These are phyloP conservation scores for Syncephalastrum contaminatum DNA, from an alignment of 371 early-diverging fungal genomes.

Conservation along the genomic window DNA sequence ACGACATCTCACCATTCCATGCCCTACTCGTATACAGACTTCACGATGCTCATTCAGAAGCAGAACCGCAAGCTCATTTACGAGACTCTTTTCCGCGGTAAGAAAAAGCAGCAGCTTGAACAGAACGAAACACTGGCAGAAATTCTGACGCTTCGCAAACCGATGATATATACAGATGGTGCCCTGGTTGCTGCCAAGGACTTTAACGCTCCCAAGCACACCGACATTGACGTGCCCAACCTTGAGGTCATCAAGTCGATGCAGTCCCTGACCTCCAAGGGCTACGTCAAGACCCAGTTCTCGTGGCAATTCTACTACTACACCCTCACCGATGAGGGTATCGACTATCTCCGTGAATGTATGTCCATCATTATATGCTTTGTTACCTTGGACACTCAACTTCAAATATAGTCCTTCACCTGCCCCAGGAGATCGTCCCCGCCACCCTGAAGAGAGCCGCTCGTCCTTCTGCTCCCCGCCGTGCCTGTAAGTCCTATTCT, in stretches of 20 bases:
- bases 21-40: not conserved
- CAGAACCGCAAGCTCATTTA: slow-evolving; percentile 93
- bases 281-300: slow-evolving; percentile 94
- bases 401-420: slow-evolving; percentile 69
- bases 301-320: slow-evolving; percentile 99
- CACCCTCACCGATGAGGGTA: slow-evolving; percentile 96
- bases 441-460: slow-evolving; percentile 93
- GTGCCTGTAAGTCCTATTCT: slow-evolving; percentile 52
- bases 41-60: slow-evolving; percentile 91
- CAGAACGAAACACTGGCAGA: not conserved
- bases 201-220: slow-evolving; percentile 92
- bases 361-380: slow-evolving; percentile 12
- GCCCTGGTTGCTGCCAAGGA: slow-evolving; percentile 98
- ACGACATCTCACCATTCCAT: not conserved
- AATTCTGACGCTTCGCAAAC: not conserved
- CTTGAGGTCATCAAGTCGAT: slow-evolving; percentile 98
- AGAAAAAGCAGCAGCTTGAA: slow-evolving; percentile 5
- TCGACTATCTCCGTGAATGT: slow-evolving; percentile 93
- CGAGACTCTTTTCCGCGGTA: slow-evolving; percentile 87
- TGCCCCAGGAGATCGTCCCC: slow-evolving; percentile 95
- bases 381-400: not conserved
- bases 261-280: slow-evolving; percentile 94
- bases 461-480: slow-evolving; percentile 63
- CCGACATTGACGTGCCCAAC: slow-evolving; percentile 94
- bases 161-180: slow-evolving; percentile 67